phyloP scores from a whole-genome alignment of 2,329 filamentous ascomycete species.

The Neoarthrinium moseri region DNA sequence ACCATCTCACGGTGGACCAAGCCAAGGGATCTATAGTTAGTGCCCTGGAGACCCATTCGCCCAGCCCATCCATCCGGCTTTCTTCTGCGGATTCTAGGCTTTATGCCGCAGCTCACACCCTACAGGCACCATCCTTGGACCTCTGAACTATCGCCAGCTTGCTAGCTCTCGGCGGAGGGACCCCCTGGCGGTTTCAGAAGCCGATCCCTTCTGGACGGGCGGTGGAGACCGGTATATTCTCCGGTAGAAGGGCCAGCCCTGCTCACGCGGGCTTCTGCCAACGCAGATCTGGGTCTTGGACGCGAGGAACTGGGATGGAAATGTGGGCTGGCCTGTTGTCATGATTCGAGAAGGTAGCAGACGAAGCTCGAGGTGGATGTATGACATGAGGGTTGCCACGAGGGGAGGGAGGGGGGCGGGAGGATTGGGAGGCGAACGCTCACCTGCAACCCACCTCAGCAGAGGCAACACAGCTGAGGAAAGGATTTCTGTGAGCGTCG shows the following conservation, averaged over 20 bases:
- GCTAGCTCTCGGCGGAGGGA: not conserved
- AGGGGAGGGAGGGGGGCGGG: not conserved
- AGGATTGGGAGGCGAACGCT: too few species aligned
- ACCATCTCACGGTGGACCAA: too few species aligned
- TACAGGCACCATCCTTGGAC: not conserved
- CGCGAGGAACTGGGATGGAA: constrained; percentile 6
- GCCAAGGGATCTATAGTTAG: too few species aligned
- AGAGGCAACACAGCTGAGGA: too few species aligned
- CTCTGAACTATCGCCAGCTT: not conserved
- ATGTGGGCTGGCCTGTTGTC: not conserved
- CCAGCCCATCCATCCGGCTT: not conserved
- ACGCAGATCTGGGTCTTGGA: not conserved
- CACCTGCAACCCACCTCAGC: too few species aligned
- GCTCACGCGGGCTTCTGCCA: not conserved
- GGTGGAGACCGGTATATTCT: constrained; percentile 7
- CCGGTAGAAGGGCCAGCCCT: constrained; percentile 4
- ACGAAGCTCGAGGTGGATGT: not conserved
- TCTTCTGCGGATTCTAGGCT: not conserved
- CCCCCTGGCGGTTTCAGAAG: constrained; percentile 9
- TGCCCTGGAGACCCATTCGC: too few species aligned
- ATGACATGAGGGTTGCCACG: not conserved
- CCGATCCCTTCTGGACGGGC: not conserved
- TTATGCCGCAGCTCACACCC: constrained; percentile 4
- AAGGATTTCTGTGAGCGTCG: too few species aligned
- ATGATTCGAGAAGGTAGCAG: not conserved